Percentiles rank a stretch among this genome's conserved stretches.
Conservation (phyloP, 768 basidiomycete species). For the Rhodocollybia butyracea region DNA sequence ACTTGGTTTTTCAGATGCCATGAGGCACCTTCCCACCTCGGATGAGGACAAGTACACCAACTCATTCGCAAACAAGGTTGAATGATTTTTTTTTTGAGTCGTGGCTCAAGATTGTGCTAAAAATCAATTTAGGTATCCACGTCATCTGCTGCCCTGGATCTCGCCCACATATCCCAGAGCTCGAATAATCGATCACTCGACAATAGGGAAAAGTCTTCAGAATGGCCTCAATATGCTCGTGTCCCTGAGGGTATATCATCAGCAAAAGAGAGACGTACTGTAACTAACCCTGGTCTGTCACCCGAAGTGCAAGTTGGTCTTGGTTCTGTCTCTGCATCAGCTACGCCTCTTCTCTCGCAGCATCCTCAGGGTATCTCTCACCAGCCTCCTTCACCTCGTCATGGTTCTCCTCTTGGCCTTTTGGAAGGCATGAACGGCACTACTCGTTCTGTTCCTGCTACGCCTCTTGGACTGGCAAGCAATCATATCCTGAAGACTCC, state of each 20-base stretch:
- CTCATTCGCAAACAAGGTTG: conserved; percentile 63
- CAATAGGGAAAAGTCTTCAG: conserved; percentile 68
- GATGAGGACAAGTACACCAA: conserved; percentile 84
- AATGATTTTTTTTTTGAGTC: not conserved
- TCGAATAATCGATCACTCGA: conserved; percentile 56
- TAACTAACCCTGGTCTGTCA: conserved; percentile 69
- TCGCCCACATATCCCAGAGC: conserved; percentile 85
- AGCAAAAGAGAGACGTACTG: conserved; percentile 62
- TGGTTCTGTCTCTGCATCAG: conserved; percentile 52
- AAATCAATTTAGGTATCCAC: conserved; percentile 58
- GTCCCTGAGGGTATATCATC: conserved; percentile 54
- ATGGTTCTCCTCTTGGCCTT: conserved; percentile 68
- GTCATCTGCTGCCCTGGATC: conserved; percentile 89
- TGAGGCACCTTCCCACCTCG: conserved; percentile 82
- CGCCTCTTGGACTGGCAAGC: conserved; percentile 62
- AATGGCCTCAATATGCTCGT: conserved; percentile 91
- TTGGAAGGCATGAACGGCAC: conserved; percentile 58
- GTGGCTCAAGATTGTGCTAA: not conserved
- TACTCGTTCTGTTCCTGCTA: conserved; percentile 81
- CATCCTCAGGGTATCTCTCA: conserved; percentile 49
- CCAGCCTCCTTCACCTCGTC: conserved; percentile 56
- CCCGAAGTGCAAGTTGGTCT: conserved; percentile 32
- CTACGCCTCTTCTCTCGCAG: conserved; percentile 63
- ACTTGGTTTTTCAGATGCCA: conserved; percentile 64
- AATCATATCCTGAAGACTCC: conserved; percentile 62